Conservation (phyloP, 1,284 basidiomycete genomes). For the Boletellus sp. region DNA sequence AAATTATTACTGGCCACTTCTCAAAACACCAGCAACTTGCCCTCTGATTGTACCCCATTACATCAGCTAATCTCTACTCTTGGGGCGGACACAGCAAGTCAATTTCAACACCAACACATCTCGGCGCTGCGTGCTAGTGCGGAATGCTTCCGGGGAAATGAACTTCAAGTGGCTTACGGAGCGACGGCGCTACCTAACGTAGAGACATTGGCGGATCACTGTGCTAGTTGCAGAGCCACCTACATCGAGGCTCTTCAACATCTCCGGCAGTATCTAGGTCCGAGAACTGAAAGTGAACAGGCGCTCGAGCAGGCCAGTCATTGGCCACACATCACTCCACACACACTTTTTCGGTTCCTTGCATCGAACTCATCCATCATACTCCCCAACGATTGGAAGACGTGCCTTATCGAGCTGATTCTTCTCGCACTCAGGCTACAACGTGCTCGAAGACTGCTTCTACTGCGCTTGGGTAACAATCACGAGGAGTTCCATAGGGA, state of each 20-base stretch:
- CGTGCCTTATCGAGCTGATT: slow-evolving; percentile 27
- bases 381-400: slow-evolving; percentile 26
- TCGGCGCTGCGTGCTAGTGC: slow-evolving; percentile 14
- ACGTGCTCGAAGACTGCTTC: slow-evolving; percentile 23
- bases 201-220: not conserved
- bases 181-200: not conserved
- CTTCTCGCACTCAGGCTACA: slow-evolving; percentile 32
- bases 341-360: not conserved
- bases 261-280: not conserved
- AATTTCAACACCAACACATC: slow-evolving; percentile 19
- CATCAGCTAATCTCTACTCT: slow-evolving; percentile 7
- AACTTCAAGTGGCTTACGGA: not conserved
- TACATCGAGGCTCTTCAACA: not conserved
- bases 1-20: not conserved
- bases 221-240: not conserved
- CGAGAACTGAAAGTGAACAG: not conserved
- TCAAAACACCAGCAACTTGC: not conserved
- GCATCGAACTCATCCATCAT: not conserved
- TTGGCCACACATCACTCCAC: not conserved
- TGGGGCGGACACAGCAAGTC: not conserved
- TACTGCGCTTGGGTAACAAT: not conserved
- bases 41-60: not conserved
- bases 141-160: not conserved
- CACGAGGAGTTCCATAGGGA: slow-evolving; percentile 34
- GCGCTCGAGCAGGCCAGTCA: not conserved